Evolutionary conservation across 2,329 filamentous ascomycete species (phyloP).

Genomic region (Laburnicola sp.): DNA sequence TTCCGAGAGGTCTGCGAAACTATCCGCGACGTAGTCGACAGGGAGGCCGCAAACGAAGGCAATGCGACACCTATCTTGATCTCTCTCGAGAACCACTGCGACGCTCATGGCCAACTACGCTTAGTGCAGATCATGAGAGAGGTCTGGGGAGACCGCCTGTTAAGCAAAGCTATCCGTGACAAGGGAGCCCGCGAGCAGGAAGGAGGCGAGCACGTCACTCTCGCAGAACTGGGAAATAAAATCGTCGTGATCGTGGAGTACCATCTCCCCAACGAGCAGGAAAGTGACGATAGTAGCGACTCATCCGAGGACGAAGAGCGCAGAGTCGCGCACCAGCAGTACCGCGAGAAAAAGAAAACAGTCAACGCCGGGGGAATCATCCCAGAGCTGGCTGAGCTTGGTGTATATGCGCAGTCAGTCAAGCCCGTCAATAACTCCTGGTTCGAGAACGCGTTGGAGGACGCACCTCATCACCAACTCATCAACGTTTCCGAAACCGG

Average conservation of each 20-base stretch:
- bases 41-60: slow-evolving; percentile 55
- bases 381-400: slow-evolving; percentile 66
- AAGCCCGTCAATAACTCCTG: slow-evolving; percentile 69
- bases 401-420: slow-evolving; percentile 71
- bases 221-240: slow-evolving; percentile 64
- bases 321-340: slow-evolving; percentile 56
- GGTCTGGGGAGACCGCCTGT: slow-evolving; percentile 62
- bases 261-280: slow-evolving; percentile 59
- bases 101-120: slow-evolving; percentile 60
- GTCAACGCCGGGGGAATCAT: slow-evolving; percentile 57
- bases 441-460: slow-evolving; percentile 57
- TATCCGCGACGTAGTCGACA: slow-evolving; percentile 64
- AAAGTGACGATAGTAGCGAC: slow-evolving; percentile 42
- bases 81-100: slow-evolving; percentile 70
- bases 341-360: slow-evolving; percentile 57
- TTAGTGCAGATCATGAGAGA: slow-evolving; percentile 68
- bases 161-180: slow-evolving; percentile 60
- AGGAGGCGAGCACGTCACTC: slow-evolving; percentile 57
- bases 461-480: slow-evolving; percentile 64
- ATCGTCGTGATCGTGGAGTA: slow-evolving; percentile 71
- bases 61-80: slow-evolving; percentile 63
- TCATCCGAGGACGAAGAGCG: slow-evolving; percentile 49
- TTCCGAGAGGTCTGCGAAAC: slow-evolving; percentile 69
- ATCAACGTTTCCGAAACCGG: slow-evolving; percentile 71
- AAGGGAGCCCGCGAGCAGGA: slow-evolving; percentile 61